phyloP scores from a whole-genome alignment of 169 alveolate genomes.

The Plasmodium coatneyi region DNA sequence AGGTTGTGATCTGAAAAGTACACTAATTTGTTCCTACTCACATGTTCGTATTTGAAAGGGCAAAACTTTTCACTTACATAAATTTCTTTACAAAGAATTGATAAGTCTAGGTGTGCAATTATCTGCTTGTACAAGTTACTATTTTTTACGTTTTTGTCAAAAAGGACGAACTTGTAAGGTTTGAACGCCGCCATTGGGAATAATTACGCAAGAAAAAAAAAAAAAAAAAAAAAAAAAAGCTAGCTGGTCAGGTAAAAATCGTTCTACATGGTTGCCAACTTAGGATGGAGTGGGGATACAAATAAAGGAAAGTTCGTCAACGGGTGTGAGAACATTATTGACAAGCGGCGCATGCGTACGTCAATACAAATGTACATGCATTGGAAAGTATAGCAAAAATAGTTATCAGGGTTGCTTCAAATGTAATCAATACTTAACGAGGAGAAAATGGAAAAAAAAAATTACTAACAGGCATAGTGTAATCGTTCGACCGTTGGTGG shows the following conservation, averaged over 20 bases:
- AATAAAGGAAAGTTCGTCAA: neutral
- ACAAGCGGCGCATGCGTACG: neutral
- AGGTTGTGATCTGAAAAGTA: constrained; percentile 21
- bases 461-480: constrained; percentile 9
- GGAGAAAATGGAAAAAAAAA: constrained; percentile 10
- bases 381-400: neutral
- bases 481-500: neutral
- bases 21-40: constrained; percentile 19
- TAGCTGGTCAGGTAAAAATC: neutral
- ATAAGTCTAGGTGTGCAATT: constrained; percentile 31
- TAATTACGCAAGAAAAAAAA: neutral
- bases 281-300: neutral
- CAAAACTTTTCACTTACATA: constrained; percentile 32
- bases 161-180: constrained; percentile 60
- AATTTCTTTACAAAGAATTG: constrained; percentile 64
- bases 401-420: neutral
- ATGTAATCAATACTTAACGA: neutral
- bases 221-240: constrained; percentile 3
- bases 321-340: neutral
- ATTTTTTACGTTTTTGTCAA: constrained; percentile 27
- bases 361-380: neutral
- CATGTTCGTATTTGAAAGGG: constrained; percentile 20
- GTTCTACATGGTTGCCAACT: constrained; percentile 2
- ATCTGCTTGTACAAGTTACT: constrained; percentile 11
- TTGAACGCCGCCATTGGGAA: constrained; percentile 54